Evolutionary conservation across 2,329 filamentous ascomycete species (phyloP).

Genomic region (Stemphylium vesicarium): DNA sequence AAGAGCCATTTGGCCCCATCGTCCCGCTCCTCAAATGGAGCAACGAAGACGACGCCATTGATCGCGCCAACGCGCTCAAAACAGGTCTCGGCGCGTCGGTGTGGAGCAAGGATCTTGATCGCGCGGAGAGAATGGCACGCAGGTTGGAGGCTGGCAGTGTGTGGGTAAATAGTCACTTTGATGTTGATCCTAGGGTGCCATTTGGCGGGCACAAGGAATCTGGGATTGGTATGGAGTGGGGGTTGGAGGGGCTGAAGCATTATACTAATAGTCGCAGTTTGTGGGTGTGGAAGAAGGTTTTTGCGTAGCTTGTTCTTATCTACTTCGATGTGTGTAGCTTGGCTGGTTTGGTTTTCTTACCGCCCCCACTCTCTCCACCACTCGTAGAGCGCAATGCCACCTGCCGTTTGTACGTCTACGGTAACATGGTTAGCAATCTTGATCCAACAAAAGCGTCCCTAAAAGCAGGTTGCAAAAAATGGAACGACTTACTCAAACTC

Average conservation of each 20-base stretch:
- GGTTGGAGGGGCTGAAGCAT: slow-evolving; percentile 37
- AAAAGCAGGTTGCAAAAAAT: not conserved
- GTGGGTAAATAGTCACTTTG: slow-evolving; percentile 41
- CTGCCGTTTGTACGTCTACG: slow-evolving; percentile 59
- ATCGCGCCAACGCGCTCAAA: not conserved
- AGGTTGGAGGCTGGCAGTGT: slow-evolving; percentile 54
- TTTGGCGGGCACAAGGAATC: slow-evolving; percentile 79
- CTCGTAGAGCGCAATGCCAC: slow-evolving; percentile 59
- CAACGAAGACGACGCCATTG: not conserved
- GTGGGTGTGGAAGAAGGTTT: not conserved
- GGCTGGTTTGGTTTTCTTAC: not conserved
- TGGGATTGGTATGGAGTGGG: slow-evolving; percentile 73
- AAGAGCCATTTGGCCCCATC: slow-evolving; percentile 70
- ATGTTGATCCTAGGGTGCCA: slow-evolving; percentile 44
- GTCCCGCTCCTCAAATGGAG: slow-evolving; percentile 67
- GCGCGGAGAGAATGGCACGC: too few relatives aligned
- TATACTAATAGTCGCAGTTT: slow-evolving; percentile 18
- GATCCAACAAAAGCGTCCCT: not conserved
- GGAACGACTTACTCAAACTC: slow-evolving; percentile 51
- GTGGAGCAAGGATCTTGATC: too few relatives aligned
- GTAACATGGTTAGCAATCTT: not conserved
- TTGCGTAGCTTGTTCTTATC: too few relatives aligned
- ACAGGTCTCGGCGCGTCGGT: not conserved
- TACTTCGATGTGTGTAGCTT: too few relatives aligned
- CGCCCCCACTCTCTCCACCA: slow-evolving; percentile 54